phyloP scores from a whole-genome alignment of 2,329 filamentous ascomycete genomes.

The Chaetomium sp. region DNA sequence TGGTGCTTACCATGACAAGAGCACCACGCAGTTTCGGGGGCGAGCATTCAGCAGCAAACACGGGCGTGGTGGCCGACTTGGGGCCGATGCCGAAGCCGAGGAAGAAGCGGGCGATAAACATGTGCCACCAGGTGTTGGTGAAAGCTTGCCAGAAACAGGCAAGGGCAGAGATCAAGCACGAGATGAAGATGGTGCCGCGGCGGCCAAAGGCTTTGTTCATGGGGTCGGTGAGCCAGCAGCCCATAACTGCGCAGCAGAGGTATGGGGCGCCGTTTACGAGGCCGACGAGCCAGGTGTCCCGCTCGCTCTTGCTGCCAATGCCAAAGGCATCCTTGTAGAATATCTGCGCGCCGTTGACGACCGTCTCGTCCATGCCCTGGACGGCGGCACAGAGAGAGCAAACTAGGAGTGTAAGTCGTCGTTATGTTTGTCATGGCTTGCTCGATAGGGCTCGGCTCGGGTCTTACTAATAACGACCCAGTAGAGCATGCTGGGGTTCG shows the following conservation, averaged over 20 bases:
- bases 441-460: not conserved
- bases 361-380: constrained; percentile 72
- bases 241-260: constrained; percentile 67
- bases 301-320: constrained; percentile 55
- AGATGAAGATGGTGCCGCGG: constrained; percentile 68
- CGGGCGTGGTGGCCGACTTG: constrained; percentile 68
- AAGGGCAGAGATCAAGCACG: constrained; percentile 61
- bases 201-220: constrained; percentile 71
- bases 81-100: constrained; percentile 72
- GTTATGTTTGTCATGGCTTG: no score
- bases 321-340: constrained; percentile 65
- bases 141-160: constrained; percentile 56
- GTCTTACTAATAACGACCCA: constrained; percentile 59
- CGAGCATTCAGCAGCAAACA: constrained; percentile 69
- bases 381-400: constrained; percentile 71
- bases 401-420: constrained; percentile 38
- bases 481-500: constrained; percentile 66
- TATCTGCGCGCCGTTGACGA: constrained; percentile 68
- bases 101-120: constrained; percentile 70
- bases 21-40: constrained; percentile 66
- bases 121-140: constrained; percentile 60
- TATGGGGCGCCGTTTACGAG: constrained; percentile 64
- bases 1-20: constrained; percentile 60
- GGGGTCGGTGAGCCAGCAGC: constrained; percentile 74
- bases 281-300: constrained; percentile 60